Conservation (phyloP, 2,329 filamentous ascomycete species). For the Sarocladiaceae sp. region DNA sequence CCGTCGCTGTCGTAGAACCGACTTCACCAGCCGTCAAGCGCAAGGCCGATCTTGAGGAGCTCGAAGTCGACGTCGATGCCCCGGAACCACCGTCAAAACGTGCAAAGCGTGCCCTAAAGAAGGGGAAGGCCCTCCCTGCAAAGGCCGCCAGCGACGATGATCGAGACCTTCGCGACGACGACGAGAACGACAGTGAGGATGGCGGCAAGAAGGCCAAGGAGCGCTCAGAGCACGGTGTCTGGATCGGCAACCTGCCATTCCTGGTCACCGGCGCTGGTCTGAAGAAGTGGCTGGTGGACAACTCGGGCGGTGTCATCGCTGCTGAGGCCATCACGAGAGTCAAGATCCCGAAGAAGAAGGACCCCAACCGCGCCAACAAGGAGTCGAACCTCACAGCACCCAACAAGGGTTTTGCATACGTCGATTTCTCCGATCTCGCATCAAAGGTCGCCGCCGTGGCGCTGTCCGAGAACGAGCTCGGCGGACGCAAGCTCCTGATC, state of each 20-base stretch:
- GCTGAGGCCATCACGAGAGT: constrained; percentile 74
- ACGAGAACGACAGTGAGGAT: constrained; percentile 28
- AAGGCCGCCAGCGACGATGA: constrained; percentile 30
- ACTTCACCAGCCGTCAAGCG: constrained; percentile 48
- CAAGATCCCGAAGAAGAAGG: constrained; percentile 65
- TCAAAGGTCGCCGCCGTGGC: constrained; percentile 72
- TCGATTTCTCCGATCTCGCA: constrained; percentile 74
- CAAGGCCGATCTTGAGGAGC: constrained; percentile 63
- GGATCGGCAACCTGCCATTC: constrained; percentile 96
- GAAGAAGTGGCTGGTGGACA: constrained; percentile 70
- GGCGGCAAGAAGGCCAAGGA: constrained; percentile 35
- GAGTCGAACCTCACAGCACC: constrained; percentile 13
- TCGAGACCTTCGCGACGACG: constrained; percentile 18
- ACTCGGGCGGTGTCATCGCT: constrained; percentile 59
- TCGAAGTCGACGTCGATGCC: constrained; percentile 84
- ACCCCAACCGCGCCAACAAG: constrained; percentile 27
- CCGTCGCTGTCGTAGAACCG: constrained; percentile 10
- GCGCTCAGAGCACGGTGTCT: constrained; percentile 78
- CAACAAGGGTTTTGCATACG: constrained; percentile 96
- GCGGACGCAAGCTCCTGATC: constrained; percentile 77
- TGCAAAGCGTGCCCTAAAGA: constrained; percentile 82
- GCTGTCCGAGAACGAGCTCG: constrained; percentile 76
- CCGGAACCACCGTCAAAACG: constrained; percentile 96
- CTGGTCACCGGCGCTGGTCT: constrained; percentile 67
- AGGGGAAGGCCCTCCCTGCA: constrained; percentile 56